Evolutionary conservation across 352 stramenopile genomes (phyloP), one percentile per base, ranked within the genome.

Genomic region (Globisporangium paddicum): DNA sequence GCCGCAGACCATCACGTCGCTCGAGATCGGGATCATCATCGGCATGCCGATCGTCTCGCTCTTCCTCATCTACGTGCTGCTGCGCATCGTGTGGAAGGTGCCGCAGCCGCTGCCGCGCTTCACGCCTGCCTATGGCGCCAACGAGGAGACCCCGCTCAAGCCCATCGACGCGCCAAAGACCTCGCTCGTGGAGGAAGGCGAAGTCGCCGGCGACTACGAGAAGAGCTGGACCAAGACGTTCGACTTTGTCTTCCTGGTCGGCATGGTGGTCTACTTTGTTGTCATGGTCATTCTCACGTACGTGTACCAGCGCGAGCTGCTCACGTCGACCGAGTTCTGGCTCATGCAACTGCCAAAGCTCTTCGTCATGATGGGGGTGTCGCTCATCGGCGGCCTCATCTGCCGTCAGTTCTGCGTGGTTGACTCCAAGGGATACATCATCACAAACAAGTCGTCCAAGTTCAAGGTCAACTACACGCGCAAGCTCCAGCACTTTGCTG

Each of bases 381-480:
- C 70, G 63, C 71, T 72, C 40, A 57, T 86, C 18, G 85, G 85
- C 11, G 85, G 85, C 5, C 69, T 93, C 28, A 75, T 94, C 47
- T 94, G 85, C 57, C 80, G 82, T n/a, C 69, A 69, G 56, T 93
- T 86, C 62, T 94, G 85, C 52, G 75, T 81, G 30, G 85, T 94
- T 1, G 82, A 94, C 55, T 75, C 85, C 28, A 80, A 82, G 51
- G 85, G 82, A 10, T 94, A 94, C 71, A 88, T 94, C 50, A 88
- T 94, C 67, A 94, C 85, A 28, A 88, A 91, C 67, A 86, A 83
- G 66, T 86, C 70, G 59, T 94, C 85, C 28, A 71, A 57, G 34
- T 94, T 94, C 74, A 94, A 94, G 66, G 85, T 94, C 55, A 94
- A 94, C 73, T 94, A 94, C 75, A 94, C 85, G 8, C 79, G 85